Conservation (phyloP, 2,329 filamentous ascomycete species). For the Verruconis gallopava region DNA sequence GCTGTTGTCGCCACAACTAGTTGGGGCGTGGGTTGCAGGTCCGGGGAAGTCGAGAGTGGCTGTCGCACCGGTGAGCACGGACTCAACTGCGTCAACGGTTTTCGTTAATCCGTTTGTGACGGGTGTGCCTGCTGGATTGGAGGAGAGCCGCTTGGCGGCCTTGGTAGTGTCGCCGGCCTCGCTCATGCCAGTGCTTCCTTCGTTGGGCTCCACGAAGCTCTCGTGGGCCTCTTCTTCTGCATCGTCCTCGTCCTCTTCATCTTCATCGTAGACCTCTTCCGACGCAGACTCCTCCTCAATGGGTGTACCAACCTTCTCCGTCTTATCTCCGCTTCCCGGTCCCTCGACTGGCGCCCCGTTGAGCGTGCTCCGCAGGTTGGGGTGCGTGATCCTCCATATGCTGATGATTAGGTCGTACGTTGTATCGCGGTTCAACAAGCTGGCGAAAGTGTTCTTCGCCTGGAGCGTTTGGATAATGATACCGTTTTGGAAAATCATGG, state of each 20-base stretch:
- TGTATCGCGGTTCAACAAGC: conserved; percentile 83
- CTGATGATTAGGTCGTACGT: conserved; percentile 96
- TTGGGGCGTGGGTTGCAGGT: conserved; percentile 66
- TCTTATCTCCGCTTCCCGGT: conserved; percentile 73
- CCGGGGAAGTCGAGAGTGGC: conserved; percentile 62
- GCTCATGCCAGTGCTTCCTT: conserved; percentile 41
- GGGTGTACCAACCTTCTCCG: conserved; percentile 63
- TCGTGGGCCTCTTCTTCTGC: conserved; percentile 61
- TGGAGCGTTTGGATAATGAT: conserved; percentile 94
- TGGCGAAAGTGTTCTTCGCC: conserved; percentile 90
- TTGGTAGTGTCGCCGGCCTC: conserved; percentile 29
- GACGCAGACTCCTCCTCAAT: conserved; percentile 40
- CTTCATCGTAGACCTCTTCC: conserved; percentile 61
- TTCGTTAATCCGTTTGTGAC: conserved; percentile 28
- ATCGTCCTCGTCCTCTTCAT: conserved; percentile 66
- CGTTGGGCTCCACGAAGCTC: conserved; percentile 43
- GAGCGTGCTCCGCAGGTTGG: conserved; percentile 76
- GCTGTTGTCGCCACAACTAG: conserved; percentile 67
- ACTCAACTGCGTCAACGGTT: conserved; percentile 11
- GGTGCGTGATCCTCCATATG: conserved; percentile 96
- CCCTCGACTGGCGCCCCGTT: conserved; percentile 69
- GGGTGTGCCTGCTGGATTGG: conserved; percentile 26
- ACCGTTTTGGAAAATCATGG: conserved; percentile 90
- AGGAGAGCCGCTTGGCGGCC: conserved; percentile 61
- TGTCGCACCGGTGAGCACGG: conserved; percentile 13